Evolutionary conservation across 2,329 filamentous ascomycete genomes (phyloP).

Genomic region (Epicoccum nigrum): DNA sequence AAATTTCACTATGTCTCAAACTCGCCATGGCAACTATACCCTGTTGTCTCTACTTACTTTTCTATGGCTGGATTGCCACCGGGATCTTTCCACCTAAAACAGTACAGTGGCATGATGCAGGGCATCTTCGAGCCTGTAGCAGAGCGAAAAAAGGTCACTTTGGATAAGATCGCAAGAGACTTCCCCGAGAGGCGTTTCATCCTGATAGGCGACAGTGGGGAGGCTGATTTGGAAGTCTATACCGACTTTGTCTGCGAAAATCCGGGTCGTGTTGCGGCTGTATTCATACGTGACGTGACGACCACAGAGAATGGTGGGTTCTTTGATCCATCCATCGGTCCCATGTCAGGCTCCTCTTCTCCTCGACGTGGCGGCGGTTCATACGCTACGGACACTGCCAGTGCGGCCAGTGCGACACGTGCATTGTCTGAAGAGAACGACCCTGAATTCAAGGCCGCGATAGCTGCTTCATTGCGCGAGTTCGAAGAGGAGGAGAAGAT

Average conservation of each 20-base stretch:
- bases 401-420: constrained; percentile 17
- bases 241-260: constrained; percentile 88
- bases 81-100: constrained; percentile 93
- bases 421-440: constrained; percentile 53
- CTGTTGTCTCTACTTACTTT: constrained; percentile 85
- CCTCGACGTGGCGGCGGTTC: constrained; percentile 24
- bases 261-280: constrained; percentile 79
- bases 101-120: constrained; percentile 95
- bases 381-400: constrained; percentile 18
- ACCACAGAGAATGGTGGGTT: constrained; percentile 79
- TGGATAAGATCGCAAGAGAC: constrained; percentile 84
- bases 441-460: constrained; percentile 55
- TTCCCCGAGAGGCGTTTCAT: constrained; percentile 91
- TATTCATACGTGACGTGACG: constrained; percentile 96
- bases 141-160: constrained; percentile 86
- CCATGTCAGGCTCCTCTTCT: constrained; percentile 38
- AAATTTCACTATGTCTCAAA: constrained; percentile 98
- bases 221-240: constrained; percentile 96
- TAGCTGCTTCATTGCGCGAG: constrained; percentile 55
- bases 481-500: constrained; percentile 50
- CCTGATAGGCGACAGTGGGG: constrained; percentile 91
- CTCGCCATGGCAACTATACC: constrained; percentile 96
- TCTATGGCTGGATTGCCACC: constrained; percentile 77
- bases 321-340: constrained; percentile 69
- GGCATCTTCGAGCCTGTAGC: constrained; percentile 98